These are phyloP conservation scores for Aspergillus asperescens DNA, from an alignment of 495 filamentous ascomycete species.

Conservation along the genomic window DNA sequence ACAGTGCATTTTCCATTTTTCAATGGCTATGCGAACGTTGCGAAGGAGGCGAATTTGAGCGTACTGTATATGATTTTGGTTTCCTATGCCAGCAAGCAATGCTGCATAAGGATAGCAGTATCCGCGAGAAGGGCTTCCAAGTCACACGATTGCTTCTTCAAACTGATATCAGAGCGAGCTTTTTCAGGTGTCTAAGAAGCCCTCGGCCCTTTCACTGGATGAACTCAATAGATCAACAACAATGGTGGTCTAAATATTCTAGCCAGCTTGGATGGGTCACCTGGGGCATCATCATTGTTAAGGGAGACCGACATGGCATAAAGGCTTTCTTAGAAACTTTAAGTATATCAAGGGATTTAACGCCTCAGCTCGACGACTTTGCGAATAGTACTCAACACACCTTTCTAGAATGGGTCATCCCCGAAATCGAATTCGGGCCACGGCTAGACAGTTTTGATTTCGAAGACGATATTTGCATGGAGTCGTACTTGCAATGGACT, in stretches of 20 bases:
- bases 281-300: slow-evolving; percentile 22
- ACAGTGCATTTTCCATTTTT: slow-evolving; percentile 17
- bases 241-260: slow-evolving; percentile 21
- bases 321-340: slow-evolving; percentile 4
- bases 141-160: slow-evolving; percentile 2
- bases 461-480: background rate
- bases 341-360: slow-evolving; percentile 1
- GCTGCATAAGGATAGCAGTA: slow-evolving; percentile 2
- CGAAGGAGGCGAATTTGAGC: slow-evolving; percentile 23
- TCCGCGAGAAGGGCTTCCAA: slow-evolving; percentile 17
- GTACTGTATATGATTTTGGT: slow-evolving; percentile 26
- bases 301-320: slow-evolving; percentile 2
- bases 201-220: slow-evolving; percentile 13
- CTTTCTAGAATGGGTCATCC: slow-evolving; percentile 11
- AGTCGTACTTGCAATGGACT: slow-evolving; percentile 10
- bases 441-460: background rate
- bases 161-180: slow-evolving; percentile 14
- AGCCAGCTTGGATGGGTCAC: slow-evolving; percentile 29
- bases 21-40: slow-evolving; percentile 30
- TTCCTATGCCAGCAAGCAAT: slow-evolving; percentile 28
- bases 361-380: too few species aligned
- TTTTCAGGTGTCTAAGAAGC: background rate
- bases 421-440: background rate
- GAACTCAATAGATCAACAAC: background rate
- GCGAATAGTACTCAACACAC: background rate